phyloP scores from a whole-genome alignment of 768 basidiomycete species.

The Kwoniella newhampshirensis region DNA sequence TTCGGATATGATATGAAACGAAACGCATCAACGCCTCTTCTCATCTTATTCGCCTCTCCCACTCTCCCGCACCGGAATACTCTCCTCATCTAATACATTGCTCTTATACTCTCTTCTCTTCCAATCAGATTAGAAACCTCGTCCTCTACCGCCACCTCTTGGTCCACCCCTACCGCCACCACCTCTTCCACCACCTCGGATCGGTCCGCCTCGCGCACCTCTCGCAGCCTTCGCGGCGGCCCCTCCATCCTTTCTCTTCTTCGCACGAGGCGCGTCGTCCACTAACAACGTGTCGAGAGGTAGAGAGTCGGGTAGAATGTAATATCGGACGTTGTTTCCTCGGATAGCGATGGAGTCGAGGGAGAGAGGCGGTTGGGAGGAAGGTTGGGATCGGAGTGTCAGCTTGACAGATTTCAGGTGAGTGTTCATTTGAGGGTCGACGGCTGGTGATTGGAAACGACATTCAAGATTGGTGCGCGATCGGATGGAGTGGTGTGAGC shows the following conservation, averaged over 20 bases:
- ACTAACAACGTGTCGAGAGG: slow-evolving; percentile 95
- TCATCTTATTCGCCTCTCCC: too few species aligned
- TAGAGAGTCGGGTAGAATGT: slow-evolving; percentile 93
- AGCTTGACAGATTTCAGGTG: slow-evolving; percentile 97
- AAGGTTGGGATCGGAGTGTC: slow-evolving; percentile 70
- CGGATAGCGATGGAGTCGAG: slow-evolving; percentile 91
- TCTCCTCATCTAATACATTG: too few species aligned
- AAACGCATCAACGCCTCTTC: too few species aligned
- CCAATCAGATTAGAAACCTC: slow-evolving; percentile 57
- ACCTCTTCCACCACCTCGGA: slow-evolving; percentile 65
- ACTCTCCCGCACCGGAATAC: too few species aligned
- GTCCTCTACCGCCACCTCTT: slow-evolving; percentile 59
- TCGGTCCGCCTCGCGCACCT: slow-evolving; percentile 57
- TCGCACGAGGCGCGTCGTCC: slow-evolving; percentile 96
- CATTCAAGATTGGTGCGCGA: too few species aligned
- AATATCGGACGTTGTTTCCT: slow-evolving; percentile 95
- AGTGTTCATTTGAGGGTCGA: slow-evolving; percentile 99
- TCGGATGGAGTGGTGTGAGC: too few species aligned
- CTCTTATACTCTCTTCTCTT: too few species aligned
- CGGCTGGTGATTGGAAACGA: slow-evolving; percentile 71
- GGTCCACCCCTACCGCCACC: slow-evolving; percentile 33
- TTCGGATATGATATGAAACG: too few species aligned
- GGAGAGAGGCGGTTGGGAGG: slow-evolving; percentile 59
- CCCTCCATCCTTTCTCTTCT: slow-evolving; percentile 82
- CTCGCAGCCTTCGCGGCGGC: slow-evolving; percentile 59